Conservation (phyloP, 176 grass and related monocot genomes). For the Eleusine coracana region DNA sequence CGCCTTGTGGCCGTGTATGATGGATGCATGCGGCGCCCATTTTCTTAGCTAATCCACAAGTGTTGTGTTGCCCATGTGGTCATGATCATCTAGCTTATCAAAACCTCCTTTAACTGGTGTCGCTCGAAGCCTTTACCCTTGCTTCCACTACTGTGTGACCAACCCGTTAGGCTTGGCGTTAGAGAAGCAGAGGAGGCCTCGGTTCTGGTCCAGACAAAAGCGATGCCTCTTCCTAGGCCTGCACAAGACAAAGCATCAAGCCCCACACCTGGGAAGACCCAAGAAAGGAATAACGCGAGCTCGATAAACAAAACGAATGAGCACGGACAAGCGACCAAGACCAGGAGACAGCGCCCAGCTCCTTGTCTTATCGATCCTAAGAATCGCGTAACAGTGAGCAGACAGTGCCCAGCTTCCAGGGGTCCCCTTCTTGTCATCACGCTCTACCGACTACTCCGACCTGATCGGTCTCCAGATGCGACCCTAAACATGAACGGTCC, state of each 20-base stretch:
- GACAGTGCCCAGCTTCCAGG: constrained; percentile 58
- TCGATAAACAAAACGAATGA: constrained; percentile 24
- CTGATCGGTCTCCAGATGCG: constrained; percentile 18
- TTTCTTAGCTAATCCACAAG: neutral
- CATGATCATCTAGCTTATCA: neutral
- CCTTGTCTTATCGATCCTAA: constrained; percentile 30
- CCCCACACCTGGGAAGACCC: constrained; percentile 29
- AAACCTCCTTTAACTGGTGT: neutral
- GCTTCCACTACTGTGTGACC: neutral
- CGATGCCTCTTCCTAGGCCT: constrained; percentile 9
- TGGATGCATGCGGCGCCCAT: neutral
- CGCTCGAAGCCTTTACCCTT: constrained; percentile 17
- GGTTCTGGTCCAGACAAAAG: constrained; percentile 4
- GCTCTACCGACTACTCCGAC: neutral
- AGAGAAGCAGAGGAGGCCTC: neutral
- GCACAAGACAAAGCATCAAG: constrained; percentile 37
- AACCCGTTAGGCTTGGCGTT: neutral
- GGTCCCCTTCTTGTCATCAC: constrained; percentile 45
- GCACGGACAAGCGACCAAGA: neutral
- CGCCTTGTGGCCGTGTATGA: neutral
- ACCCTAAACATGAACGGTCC: neutral
- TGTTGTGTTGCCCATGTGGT: neutral
- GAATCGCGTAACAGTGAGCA: constrained; percentile 45
- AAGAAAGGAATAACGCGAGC: neutral
- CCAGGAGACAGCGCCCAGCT: constrained; percentile 35